These are phyloP conservation scores for Dactylis glomerata DNA, from an alignment of 176 grass and related monocot species.

Conservation along the genomic window DNA sequence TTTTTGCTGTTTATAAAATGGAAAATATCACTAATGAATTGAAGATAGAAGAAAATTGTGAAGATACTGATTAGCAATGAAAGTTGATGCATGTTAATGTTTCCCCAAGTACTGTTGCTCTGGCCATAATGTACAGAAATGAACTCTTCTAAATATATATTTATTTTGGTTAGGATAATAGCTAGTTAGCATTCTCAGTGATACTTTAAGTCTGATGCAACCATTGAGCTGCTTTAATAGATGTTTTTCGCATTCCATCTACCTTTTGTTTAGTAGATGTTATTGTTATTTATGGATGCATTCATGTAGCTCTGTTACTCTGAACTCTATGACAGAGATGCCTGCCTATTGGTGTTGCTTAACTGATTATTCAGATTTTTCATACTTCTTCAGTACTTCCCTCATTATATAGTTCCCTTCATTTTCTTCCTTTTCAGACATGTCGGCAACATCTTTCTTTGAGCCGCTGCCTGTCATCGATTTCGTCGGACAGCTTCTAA, in stretches of 20 bases:
- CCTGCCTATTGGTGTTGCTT: neutral
- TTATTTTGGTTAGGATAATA: neutral
- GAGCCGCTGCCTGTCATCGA: constrained; percentile 77
- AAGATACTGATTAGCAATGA: neutral
- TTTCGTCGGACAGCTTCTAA: constrained; percentile 72
- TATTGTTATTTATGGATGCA: constrained; percentile 2
- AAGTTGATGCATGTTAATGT: neutral
- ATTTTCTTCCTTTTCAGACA: constrained; percentile 52
- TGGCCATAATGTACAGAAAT: neutral
- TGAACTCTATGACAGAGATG: neutral
- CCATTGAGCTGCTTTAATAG: neutral
- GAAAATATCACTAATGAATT: neutral
- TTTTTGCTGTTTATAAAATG: no score
- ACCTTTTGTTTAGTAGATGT: neutral
- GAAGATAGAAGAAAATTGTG: neutral
- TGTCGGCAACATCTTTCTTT: constrained; percentile 94
- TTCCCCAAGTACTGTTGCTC: neutral
- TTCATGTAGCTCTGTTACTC: constrained; percentile 3
- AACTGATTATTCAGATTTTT: neutral
- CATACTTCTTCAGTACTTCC: neutral
- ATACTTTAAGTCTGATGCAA: neutral
- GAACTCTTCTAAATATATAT: neutral
- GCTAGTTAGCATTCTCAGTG: no score
- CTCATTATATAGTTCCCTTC: neutral
- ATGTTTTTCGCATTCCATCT: neutral